phyloP scores from a whole-genome alignment of 2,329 filamentous ascomycete genomes.

The Xylaria sp. region DNA sequence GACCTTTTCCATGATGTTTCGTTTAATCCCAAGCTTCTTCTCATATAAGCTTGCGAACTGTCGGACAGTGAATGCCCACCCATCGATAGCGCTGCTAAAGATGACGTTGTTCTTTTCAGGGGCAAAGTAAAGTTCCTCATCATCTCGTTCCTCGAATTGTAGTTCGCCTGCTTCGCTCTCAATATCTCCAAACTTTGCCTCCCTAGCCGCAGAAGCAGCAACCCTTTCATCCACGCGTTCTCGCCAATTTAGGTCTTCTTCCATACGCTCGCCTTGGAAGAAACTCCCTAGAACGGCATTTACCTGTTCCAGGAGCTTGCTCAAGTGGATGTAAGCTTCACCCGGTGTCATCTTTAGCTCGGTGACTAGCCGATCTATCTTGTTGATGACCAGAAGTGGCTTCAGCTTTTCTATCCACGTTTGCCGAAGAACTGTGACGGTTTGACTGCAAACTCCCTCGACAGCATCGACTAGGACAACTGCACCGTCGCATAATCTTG shows the following conservation, averaged over 20 bases:
- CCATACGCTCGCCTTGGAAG: conserved; percentile 97
- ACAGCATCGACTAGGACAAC: conserved; percentile 95
- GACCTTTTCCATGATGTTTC: conserved; percentile 84
- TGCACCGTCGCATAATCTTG: conserved; percentile 89
- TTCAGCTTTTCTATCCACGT: conserved; percentile 96
- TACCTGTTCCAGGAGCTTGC: conserved; percentile 88
- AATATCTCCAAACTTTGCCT: conserved; percentile 50
- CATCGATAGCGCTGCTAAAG: conserved; percentile 95
- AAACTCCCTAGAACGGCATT: conserved; percentile 98
- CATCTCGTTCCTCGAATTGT: conserved; percentile 86
- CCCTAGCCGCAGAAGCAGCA: conserved; percentile 69
- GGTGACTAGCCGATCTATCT: conserved; percentile 92
- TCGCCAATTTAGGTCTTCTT: conserved; percentile 94
- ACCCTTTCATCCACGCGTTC: conserved; percentile 88
- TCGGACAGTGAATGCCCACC: conserved; percentile 97
- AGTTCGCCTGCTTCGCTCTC: conserved; percentile 60
- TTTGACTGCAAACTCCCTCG: conserved; percentile 97
- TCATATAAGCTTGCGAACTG: conserved; percentile 95
- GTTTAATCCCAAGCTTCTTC: conserved; percentile 95
- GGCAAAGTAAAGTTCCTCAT: conserved; percentile 97
- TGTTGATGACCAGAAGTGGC: conserved; percentile 94
- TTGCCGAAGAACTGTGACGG: conserved; percentile 92
- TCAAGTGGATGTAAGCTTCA: conserved; percentile 89
- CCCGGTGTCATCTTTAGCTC: conserved; percentile 91
- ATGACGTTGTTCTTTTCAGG: conserved; percentile 99